Percentiles rank a stretch among this genome's conserved stretches.
Conservation (phyloP, 2,329 filamentous ascomycete species). For the Trichoderma sp. region DNA sequence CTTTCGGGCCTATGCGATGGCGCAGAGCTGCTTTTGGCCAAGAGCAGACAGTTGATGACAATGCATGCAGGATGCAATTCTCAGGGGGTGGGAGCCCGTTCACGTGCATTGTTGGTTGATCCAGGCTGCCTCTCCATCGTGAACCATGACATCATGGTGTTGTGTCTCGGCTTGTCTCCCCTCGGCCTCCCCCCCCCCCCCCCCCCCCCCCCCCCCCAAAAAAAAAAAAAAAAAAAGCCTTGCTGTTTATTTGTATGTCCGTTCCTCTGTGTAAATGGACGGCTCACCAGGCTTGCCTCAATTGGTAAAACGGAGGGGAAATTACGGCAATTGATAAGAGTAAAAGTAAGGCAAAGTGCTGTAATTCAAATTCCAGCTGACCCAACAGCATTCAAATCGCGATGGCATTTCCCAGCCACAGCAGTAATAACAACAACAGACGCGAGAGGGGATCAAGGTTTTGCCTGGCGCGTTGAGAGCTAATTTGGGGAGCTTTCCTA, state of each 20-base stretch:
- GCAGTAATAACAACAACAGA: background rate
- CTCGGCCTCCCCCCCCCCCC: background rate
- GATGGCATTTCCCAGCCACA: background rate
- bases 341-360: background rate
- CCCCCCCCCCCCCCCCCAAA: too few relatives aligned
- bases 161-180: background rate
- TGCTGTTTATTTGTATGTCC: background rate
- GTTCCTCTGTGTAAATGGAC: background rate
- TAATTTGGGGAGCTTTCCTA: background rate
- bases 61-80: background rate
- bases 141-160: conserved; percentile 14
- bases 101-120: background rate
- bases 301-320: background rate
- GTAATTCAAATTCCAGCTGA: background rate
- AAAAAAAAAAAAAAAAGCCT: background rate
- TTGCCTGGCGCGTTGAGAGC: background rate
- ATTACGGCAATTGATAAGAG: background rate
- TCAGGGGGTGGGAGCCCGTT: background rate
- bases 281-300: background rate
- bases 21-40: background rate
- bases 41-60: background rate
- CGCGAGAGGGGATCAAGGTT: background rate
- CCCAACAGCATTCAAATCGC: background rate
- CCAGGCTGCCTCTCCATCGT: background rate
- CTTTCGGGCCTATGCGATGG: conserved; percentile 1